Percentiles rank a stretch among this genome's conserved stretches.
phyloP scores from a whole-genome alignment of 148 eudicot genomes.

The Diospyros lotus region DNA sequence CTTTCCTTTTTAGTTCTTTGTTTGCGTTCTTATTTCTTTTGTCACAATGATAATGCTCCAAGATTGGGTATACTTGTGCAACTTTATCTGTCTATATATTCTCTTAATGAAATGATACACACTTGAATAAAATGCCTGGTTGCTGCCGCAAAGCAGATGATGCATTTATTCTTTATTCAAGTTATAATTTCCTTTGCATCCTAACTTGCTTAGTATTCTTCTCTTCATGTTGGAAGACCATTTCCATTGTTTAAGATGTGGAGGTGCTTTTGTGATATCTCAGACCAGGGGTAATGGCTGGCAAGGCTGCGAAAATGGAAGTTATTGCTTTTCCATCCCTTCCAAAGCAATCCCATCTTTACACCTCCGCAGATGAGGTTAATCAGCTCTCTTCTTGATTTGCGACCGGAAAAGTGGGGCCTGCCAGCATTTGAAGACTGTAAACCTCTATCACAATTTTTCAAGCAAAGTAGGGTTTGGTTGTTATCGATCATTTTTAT shows the following conservation, averaged over 20 bases:
- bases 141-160: not conserved
- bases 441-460: constrained; percentile 29
- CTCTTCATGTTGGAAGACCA: not conserved
- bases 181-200: not conserved
- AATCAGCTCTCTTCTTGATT: constrained; percentile 77
- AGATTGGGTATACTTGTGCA: not conserved
- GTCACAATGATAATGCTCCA: not conserved
- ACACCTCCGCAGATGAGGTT: constrained; percentile 71
- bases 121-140: not conserved
- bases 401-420: constrained; percentile 84
- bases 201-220: not conserved
- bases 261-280: constrained; percentile 4
- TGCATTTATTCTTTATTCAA: not conserved
- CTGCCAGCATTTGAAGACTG: constrained; percentile 89
- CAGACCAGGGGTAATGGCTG: constrained; percentile 83
- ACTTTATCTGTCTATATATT: not conserved
- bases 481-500: not conserved
- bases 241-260: not conserved
- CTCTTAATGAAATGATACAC: not conserved
- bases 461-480: not conserved
- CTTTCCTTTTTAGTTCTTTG: not conserved
- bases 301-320: constrained; percentile 91
- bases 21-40: too few species aligned
- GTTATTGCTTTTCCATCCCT: constrained; percentile 88
- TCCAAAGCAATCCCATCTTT: constrained; percentile 69